Conservation (phyloP, 208 protist genomes). For the Lotmaria passim region DNA sequence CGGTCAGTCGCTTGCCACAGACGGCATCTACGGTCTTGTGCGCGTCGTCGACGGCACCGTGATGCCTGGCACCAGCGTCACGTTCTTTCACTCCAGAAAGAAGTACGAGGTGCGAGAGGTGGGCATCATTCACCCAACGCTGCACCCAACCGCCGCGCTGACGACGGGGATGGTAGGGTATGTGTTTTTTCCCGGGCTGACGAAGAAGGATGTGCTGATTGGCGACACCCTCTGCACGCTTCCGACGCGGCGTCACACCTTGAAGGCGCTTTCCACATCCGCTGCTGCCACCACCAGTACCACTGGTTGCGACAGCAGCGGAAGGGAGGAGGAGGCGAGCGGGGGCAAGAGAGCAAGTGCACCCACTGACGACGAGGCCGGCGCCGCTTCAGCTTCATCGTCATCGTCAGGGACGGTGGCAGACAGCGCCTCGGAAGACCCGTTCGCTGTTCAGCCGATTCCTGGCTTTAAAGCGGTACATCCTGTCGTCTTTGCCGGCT, state of each 20-base stretch:
- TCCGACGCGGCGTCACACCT: constrained; percentile 59
- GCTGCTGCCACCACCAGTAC: too few relatives aligned
- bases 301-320: too few relatives aligned
- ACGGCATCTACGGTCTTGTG: constrained; percentile 82
- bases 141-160: constrained; percentile 75
- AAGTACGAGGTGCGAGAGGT: constrained; percentile 91
- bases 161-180: constrained; percentile 97
- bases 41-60: constrained; percentile 92
- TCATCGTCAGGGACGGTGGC: not conserved
- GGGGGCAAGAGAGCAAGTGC: not conserved
- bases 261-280: constrained; percentile 23
- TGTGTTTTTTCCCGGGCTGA: constrained; percentile 85
- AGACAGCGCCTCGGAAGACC: not conserved
- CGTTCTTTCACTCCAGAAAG: constrained; percentile 62
- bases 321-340: not conserved
- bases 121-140: constrained; percentile 95
- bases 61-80: constrained; percentile 70
- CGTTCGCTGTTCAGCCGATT: constrained; percentile 38
- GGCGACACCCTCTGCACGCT: constrained; percentile 95
- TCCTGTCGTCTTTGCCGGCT: constrained; percentile 96
- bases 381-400: not conserved
- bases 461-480: constrained; percentile 80
- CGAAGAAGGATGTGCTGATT: constrained; percentile 88
- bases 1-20: constrained; percentile 32
- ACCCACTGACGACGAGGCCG: not conserved